Base-by-base conservation (phyloP, 257 asterid genomes). In the Solanum rostratum region DNA sequence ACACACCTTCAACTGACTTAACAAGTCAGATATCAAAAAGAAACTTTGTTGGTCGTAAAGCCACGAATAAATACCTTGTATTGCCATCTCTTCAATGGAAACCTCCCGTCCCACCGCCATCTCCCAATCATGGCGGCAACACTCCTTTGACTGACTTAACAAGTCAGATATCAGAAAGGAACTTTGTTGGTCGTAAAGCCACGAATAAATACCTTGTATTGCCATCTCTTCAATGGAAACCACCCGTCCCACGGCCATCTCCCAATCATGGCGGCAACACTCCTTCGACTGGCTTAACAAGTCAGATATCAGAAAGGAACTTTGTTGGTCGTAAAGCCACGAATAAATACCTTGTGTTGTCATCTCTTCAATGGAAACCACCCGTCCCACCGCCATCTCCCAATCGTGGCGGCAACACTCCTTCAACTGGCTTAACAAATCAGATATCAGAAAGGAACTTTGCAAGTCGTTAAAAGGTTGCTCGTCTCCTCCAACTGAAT, bases 141-240 rank as follows among this genome's bases (percentile, higher is more conserved):
- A 33, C 39, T 4, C 39, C 39, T 22, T 14, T 41, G 2, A 37
- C 4, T 74, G 15, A 16, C 5, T 7, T 45, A 1, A 74, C 1
- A 2, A 74, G 41, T 22, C 81, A 46, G 1, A 46, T 74, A 11
- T 45, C n/a, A 7, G 8, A 74, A 74, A 74, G 41, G 2, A 73
- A 22, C 39, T 73, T 45, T 73, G 66, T 6, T 3, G 30, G 16
- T 59, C 68, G 12, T 55, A 55, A 55, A 20, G 7, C 27, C 1
- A 20, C 27, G 7, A 55, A 55, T 2, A 22, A 6, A 63, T 54
- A 50, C 29, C 86, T 89, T 12, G 2, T 63, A 5, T 63, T 62
- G 13, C 82, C 89, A 14, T 91, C 91, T 11, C 74, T 91, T 66
- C 92, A 84, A 54, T 16, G 86, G 65, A 37, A 85, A 57, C 65